Conservation (phyloP, 495 filamentous ascomycete genomes). For the Amorphotheca resinae region DNA sequence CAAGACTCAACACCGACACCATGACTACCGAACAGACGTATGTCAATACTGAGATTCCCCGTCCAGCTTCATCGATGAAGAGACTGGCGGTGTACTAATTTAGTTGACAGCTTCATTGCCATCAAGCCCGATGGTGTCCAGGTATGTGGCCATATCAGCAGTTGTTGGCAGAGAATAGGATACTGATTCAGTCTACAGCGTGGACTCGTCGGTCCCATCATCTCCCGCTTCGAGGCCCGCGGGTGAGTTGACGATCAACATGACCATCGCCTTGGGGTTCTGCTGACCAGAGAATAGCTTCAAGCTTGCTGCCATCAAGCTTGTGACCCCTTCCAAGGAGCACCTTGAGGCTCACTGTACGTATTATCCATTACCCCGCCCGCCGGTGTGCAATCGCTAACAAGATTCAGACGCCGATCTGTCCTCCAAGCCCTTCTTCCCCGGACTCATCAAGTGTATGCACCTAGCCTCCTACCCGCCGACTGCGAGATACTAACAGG, state of each 20-base stretch:
- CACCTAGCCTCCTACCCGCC: neutral
- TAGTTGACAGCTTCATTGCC: conserved; percentile 75
- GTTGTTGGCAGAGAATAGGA: neutral
- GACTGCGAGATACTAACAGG: conserved; percentile 21
- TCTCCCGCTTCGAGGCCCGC: conserved; percentile 90
- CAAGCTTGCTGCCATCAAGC: conserved; percentile 98
- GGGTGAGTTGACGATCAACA: conserved; percentile 44
- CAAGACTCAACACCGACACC: conserved; percentile 37
- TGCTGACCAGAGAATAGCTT: conserved; percentile 41
- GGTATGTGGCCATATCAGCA: conserved; percentile 40
- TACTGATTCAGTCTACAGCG: conserved; percentile 42
- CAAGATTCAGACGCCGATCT: conserved; percentile 62
- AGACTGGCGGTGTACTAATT: conserved; percentile 33
- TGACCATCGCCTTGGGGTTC: conserved; percentile 6
- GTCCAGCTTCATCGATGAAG: conserved; percentile 1
- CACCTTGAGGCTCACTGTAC: conserved; percentile 93
- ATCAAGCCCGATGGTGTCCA: conserved; percentile 99
- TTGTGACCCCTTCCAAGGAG: conserved; percentile 69
- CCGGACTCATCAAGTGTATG: conserved; percentile 74
- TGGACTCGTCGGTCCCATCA: conserved; percentile 92
- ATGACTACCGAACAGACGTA: conserved; percentile 94
- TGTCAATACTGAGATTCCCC: conserved; percentile 28
- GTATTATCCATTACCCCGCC: conserved; percentile 12
- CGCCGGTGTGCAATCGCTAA: conserved; percentile 24
- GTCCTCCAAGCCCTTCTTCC: conserved; percentile 89